Conservation (phyloP, 2,329 filamentous ascomycete species). For the Xylaria sp. region DNA sequence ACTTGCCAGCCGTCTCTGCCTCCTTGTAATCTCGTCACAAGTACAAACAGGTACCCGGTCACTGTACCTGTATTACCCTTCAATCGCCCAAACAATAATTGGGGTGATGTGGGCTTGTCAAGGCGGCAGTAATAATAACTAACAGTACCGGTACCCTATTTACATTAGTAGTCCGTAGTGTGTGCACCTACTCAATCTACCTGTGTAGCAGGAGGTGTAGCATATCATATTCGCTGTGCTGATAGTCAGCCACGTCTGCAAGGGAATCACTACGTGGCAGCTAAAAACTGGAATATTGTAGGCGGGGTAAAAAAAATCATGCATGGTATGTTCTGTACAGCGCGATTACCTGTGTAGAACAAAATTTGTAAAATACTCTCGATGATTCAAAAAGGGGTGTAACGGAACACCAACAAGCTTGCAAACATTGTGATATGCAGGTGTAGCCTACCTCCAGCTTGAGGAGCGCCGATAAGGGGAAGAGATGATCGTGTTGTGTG, state of each 20-base stretch:
- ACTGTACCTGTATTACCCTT: no score
- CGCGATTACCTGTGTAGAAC: background rate
- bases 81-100: background rate
- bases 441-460: background rate
- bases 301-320: background rate
- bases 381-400: slow-evolving; percentile 11
- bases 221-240: no score
- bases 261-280: no score
- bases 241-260: no score
- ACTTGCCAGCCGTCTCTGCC: background rate
- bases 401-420: background rate
- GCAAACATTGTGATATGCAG: slow-evolving; percentile 35
- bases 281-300: no score
- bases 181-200: no score
- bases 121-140: background rate
- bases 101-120: background rate
- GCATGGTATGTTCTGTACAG: background rate
- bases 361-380: background rate
- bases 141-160: no score
- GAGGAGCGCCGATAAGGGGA: background rate
- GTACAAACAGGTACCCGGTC: no score
- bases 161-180: no score
- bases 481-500: slow-evolving; percentile 16
- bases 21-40: background rate
- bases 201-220: no score